Conservation (phyloP, 2,329 filamentous ascomycete genomes). For the Aspergillus sp. region DNA sequence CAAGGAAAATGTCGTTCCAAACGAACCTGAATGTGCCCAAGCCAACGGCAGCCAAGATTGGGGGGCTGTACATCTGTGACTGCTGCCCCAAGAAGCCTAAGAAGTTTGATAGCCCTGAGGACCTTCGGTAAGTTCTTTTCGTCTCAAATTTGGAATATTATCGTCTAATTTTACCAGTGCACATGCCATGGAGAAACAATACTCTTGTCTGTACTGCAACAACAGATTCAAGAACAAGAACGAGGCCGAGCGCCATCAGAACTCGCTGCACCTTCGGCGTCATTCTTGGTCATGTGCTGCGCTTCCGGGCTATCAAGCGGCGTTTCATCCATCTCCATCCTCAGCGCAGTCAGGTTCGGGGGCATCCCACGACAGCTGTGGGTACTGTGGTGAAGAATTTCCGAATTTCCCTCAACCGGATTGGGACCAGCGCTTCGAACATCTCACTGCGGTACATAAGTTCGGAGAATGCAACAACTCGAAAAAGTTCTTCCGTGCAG, state of each 20-base stretch:
- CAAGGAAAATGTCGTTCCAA: slow-evolving; percentile 51
- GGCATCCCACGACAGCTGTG: slow-evolving; percentile 69
- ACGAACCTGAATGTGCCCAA: slow-evolving; percentile 34
- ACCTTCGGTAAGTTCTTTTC: slow-evolving; percentile 69
- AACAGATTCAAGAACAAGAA: slow-evolving; percentile 99
- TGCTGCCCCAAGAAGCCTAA: slow-evolving; percentile 97
- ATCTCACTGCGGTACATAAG: slow-evolving; percentile 90
- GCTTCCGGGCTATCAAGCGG: slow-evolving; percentile 70
- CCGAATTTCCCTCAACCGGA: slow-evolving; percentile 71
- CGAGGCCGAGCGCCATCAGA: slow-evolving; percentile 93
- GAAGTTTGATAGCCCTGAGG: slow-evolving; percentile 83
- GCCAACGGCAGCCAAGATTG: slow-evolving; percentile 46
- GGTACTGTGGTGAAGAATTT: slow-evolving; percentile 95
- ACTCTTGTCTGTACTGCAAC: slow-evolving; percentile 86
- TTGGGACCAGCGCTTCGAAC: slow-evolving; percentile 82
- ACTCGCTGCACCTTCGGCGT: slow-evolving; percentile 84
- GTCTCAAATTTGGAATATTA: neutral
- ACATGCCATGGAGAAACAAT: slow-evolving; percentile 94
- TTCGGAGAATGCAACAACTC: slow-evolving; percentile 97
- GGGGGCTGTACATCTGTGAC: slow-evolving; percentile 73
- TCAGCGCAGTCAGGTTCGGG: slow-evolving; percentile 34
- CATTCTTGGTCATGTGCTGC: slow-evolving; percentile 98
- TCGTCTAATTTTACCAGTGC: slow-evolving; percentile 52
- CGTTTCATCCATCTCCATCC: slow-evolving; percentile 77
- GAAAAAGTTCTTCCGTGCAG: slow-evolving; percentile 96